These are phyloP conservation scores for Zoysia pacifica DNA, from an alignment of 176 grass and related monocot genomes.

Conservation along the genomic window DNA sequence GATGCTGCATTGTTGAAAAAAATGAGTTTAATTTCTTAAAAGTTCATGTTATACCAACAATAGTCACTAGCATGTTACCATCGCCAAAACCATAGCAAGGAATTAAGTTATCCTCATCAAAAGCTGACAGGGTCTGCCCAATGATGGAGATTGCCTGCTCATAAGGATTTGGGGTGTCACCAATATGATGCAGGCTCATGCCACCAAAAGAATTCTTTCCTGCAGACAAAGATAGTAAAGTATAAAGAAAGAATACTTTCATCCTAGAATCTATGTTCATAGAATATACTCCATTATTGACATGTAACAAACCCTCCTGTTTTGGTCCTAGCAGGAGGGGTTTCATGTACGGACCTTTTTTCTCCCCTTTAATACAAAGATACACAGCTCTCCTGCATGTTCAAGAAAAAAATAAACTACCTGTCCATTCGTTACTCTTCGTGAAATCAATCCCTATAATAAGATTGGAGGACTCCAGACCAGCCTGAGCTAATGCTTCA, in stretches of 20 bases:
- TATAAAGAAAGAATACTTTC: constrained; percentile 5
- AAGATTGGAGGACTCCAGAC: constrained; percentile 78
- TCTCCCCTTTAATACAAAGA: too few relatives aligned
- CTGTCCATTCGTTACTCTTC: constrained; percentile 87
- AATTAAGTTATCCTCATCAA: constrained; percentile 95
- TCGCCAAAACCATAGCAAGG: constrained; percentile 98
- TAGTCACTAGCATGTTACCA: constrained; percentile 54
- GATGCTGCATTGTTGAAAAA: constrained; percentile 61
- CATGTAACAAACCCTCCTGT: too few relatives aligned
- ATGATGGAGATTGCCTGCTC: constrained; percentile 89
- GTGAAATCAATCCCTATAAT: constrained; percentile 89
- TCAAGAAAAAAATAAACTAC: constrained; percentile 21
- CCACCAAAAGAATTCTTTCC: constrained; percentile 71
- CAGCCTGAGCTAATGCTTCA: constrained; percentile 70
- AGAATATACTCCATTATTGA: too few relatives aligned
- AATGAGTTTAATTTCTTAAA: constrained; percentile 25
- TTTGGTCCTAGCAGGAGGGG: too few relatives aligned
- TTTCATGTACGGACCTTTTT: too few relatives aligned
- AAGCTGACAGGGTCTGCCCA: constrained; percentile 73
- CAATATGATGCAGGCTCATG: constrained; percentile 77
- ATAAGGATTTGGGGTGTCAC: constrained; percentile 78
- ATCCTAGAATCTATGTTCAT: constrained; percentile 7
- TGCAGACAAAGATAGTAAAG: constrained; percentile 21
- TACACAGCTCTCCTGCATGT: too few relatives aligned
- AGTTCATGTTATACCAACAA: constrained; percentile 5